Percentiles rank a stretch among this genome's conserved stretches.
Conservation (phyloP, 208 protist species). For the Zelonia costaricensis region DNA sequence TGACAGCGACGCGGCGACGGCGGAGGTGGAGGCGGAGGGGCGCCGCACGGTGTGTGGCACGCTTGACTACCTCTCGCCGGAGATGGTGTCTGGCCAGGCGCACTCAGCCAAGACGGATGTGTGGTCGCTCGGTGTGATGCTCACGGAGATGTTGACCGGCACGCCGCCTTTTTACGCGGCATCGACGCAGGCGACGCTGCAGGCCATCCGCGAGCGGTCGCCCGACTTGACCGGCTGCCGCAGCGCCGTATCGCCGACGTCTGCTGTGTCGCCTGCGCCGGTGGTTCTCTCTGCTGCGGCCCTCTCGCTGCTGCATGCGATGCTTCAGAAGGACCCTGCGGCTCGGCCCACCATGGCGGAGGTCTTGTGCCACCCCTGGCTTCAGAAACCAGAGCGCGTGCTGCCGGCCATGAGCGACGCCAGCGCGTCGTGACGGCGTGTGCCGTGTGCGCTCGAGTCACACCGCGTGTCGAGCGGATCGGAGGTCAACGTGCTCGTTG, state of each 20-base stretch:
- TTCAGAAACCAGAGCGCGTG: slow-evolving; percentile 28
- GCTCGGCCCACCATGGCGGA: slow-evolving; percentile 55
- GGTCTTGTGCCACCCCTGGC: slow-evolving; percentile 72
- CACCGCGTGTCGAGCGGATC: no score
- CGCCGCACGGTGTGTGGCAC: slow-evolving; percentile 94
- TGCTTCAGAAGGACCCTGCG: slow-evolving; percentile 71
- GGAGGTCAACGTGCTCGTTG: no score
- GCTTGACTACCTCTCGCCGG: slow-evolving; percentile 98
- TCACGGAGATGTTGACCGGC: slow-evolving; percentile 85
- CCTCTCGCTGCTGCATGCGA: slow-evolving; percentile 35
- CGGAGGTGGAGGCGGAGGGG: slow-evolving; percentile 2
- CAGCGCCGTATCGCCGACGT: no score
- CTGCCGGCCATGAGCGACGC: no score
- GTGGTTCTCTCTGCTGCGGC: slow-evolving; percentile 29
- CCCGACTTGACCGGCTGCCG: slow-evolving; percentile 34
- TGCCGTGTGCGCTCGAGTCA: no score
- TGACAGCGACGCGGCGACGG: not conserved
- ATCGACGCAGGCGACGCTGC: slow-evolving; percentile 52
- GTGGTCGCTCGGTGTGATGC: slow-evolving; percentile 87
- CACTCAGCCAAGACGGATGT: slow-evolving; percentile 80
- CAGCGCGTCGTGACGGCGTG: no score
- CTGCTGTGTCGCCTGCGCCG: no score
- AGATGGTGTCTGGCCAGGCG: slow-evolving; percentile 89
- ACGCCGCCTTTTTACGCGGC: slow-evolving; percentile 69
- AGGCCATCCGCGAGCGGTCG: slow-evolving; percentile 45